Evolutionary conservation across 176 grass and related monocot species (phyloP), one percentile per base, ranked within the genome.

Genomic region (Musa schizocarpa): DNA sequence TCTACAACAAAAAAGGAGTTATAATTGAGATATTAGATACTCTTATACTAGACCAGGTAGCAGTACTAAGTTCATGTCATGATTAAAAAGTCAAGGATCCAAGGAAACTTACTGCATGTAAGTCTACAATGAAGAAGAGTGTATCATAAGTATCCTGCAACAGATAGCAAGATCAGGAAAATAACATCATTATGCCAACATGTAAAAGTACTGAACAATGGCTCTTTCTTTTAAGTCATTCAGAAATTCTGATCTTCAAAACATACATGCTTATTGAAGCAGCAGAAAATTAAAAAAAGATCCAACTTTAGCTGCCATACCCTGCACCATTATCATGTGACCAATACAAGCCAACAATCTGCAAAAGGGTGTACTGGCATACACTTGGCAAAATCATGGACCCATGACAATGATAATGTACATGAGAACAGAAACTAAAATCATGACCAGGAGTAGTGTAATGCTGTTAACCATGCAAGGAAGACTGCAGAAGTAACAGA

Each of bases 71-170:
- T 50, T 70, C 20, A 19, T 34, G 7, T 50, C 17, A 50, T 51
- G 17, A 70, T 52, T 17, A 1, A 8, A 69, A 69, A 69, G 27
- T 69, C n/a, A 61, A 17, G 48, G 17, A 16, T 70, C 68, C 43
- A 20, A 70, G 48, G 25, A 48, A 50, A 70, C 68, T 70, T 51
- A 93, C 94, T 24, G 94, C 94, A 80, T 98, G 94, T 63, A 98
- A 78, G 61, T 98, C 94, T 72, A 98, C 94, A 54, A 98, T 98
- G 83, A 98, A 98, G 89, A 98, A 98, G 17, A 98, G 82, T 55
- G 94, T 98, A 77, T 98, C 94, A 13, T 93, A 98, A n/a, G 68
- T 79, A 78, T 98, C 86, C 94, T 98, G 90, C 80, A 83, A 83
- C 9, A 53, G 51, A 88, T 78, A 64, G 63, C 9, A 34, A 71